A percentile compares a stretch with the other conserved stretches of the same genome.
phyloP scores from a whole-genome alignment of 805 yeast species.

The Lachancea sp. region DNA sequence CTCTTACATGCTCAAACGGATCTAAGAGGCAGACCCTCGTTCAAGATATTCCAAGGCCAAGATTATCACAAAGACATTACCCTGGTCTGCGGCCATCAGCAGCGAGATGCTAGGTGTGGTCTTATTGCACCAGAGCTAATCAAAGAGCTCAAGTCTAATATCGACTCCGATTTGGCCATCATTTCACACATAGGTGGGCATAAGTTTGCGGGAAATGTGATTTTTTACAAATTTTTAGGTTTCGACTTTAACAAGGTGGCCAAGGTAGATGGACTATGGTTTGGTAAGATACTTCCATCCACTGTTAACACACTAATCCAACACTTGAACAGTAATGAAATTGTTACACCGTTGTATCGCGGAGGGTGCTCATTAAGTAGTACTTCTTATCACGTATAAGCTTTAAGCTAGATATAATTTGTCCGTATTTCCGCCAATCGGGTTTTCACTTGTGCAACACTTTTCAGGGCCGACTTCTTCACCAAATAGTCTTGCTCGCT shows the following conservation, averaged over 20 bases:
- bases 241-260: conserved; percentile 5
- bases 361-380: conserved; percentile 30
- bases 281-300: conserved; percentile 64
- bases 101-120: conserved; percentile 28
- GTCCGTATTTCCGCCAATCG: conserved; percentile 27
- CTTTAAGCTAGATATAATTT: conserved; percentile 22
- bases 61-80: conserved; percentile 12
- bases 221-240: conserved; percentile 44
- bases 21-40: not conserved
- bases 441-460: conserved; percentile 13
- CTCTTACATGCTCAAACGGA: conserved; percentile 2
- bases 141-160: conserved; percentile 9
- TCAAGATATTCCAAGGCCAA: conserved; percentile 9
- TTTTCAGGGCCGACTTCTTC: conserved; percentile 32
- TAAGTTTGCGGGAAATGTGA: conserved; percentile 74
- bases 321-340: conserved; percentile 42
- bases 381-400: not conserved
- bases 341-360: conserved; percentile 54
- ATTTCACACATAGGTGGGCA: conserved; percentile 84
- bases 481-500: conserved; percentile 27
- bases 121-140: conserved; percentile 18
- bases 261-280: conserved; percentile 49
- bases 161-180: conserved; percentile 39
- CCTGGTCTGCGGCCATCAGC: conserved; percentile 26
- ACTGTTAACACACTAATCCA: conserved; percentile 63